These are phyloP conservation scores for Malassezia cuniculi DNA, from an alignment of 1,284 basidiomycete genomes.

Conservation along the genomic window DNA sequence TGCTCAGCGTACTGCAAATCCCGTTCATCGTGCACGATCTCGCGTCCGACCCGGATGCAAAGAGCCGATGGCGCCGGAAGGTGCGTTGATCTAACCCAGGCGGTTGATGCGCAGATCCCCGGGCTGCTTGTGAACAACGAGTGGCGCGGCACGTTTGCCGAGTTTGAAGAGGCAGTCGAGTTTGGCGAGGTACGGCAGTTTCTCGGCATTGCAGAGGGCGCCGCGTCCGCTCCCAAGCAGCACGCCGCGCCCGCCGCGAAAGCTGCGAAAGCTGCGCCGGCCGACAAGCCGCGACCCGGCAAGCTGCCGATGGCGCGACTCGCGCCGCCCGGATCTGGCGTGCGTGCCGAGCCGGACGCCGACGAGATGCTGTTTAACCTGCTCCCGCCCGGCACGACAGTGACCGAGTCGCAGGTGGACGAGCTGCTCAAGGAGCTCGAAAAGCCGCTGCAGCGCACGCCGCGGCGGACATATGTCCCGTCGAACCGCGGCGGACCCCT, in stretches of 20 bases:
- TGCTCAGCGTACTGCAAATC: conserved; percentile 27
- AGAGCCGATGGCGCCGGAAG: conserved; percentile 40
- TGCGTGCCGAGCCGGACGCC: conserved; percentile 21
- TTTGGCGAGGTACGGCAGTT: conserved; percentile 40
- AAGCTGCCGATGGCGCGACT: neutral
- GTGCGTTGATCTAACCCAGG: conserved; percentile 14
- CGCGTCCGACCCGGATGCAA: conserved; percentile 40
- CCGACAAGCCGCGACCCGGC: neutral
- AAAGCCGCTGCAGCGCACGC: conserved; percentile 9
- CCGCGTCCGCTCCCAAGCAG: neutral
- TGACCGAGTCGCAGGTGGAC: conserved; percentile 30
- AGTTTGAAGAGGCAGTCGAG: conserved; percentile 44
- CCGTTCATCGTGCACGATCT: conserved; percentile 41
- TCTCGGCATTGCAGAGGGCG: conserved; percentile 10
- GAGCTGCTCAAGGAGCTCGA: conserved; percentile 17
- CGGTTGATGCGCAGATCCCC: conserved; percentile 34
- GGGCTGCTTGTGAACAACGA: conserved; percentile 43
- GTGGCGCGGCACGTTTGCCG: conserved; percentile 42
- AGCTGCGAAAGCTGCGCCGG: neutral
- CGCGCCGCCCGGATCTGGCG: conserved; percentile 16
- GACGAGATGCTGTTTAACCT: conserved; percentile 33
- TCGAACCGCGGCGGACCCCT: neutral
- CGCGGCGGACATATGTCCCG: neutral
- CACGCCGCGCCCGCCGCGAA: neutral
- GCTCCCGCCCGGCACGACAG: conserved; percentile 23